Percentiles rank a stretch among this genome's conserved stretches.
These are phyloP conservation scores for Cystobasidium tubakii DNA, from an alignment of 768 basidiomycete genomes.

Conservation along the genomic window DNA sequence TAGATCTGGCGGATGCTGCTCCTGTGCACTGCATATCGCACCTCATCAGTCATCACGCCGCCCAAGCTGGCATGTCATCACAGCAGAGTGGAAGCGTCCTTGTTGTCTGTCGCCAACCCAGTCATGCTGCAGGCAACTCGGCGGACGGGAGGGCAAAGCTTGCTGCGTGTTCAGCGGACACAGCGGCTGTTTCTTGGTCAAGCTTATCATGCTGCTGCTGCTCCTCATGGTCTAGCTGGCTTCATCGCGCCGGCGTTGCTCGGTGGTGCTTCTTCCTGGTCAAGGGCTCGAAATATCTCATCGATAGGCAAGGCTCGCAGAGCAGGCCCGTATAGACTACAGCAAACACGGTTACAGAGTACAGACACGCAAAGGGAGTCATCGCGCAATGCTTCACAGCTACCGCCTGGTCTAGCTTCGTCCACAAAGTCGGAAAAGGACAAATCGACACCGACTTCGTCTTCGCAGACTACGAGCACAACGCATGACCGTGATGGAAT, in stretches of 20 bases:
- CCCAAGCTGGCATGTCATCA: too few relatives aligned
- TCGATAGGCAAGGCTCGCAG: neutral
- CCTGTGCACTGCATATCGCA: too few relatives aligned
- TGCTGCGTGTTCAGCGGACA: neutral
- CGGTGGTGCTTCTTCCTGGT: neutral
- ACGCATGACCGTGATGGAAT: neutral
- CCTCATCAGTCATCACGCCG: too few relatives aligned
- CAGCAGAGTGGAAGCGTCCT: too few relatives aligned
- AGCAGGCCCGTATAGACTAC: neutral
- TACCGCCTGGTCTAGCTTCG: neutral
- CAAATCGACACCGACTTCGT: neutral
- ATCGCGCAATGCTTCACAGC: neutral
- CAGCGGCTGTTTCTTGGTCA: neutral
- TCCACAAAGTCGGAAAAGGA: constrained; percentile 2
- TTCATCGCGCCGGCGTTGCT: neutral
- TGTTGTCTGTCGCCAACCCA: neutral
- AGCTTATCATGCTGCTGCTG: too few relatives aligned
- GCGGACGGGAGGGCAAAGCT: constrained; percentile 8
- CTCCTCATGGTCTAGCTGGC: neutral
- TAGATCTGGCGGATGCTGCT: too few relatives aligned
- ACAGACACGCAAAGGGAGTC: neutral
- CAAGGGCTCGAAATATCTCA: neutral
- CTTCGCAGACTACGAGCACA: neutral
- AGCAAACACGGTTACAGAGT: neutral
- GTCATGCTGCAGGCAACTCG: constrained; percentile 20